Evolutionary conservation across 2,329 filamentous ascomycete genomes (phyloP).

Genomic region (Xylariomycetidae sp.): DNA sequence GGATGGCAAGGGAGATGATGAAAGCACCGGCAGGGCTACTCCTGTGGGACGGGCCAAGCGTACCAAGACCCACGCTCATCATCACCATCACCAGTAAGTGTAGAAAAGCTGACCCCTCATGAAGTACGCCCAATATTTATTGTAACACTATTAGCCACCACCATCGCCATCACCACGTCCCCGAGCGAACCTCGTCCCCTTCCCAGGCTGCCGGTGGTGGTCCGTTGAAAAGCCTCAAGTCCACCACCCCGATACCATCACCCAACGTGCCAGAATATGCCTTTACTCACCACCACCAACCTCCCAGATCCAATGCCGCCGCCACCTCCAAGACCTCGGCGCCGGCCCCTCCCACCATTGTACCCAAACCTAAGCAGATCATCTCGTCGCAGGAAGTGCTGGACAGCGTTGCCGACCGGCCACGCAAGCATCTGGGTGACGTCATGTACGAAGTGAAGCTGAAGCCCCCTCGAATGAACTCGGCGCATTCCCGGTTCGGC

Average conservation of each 20-base stretch:
- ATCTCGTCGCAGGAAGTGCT: conserved; percentile 66
- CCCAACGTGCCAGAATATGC: conserved; percentile 36
- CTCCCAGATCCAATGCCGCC: conserved; percentile 34
- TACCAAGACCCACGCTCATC: conserved; percentile 57
- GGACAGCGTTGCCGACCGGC: conserved; percentile 62
- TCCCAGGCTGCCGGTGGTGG: conserved; percentile 33
- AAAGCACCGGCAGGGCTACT: conserved; percentile 55
- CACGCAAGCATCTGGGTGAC: conserved; percentile 76
- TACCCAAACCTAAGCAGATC: conserved; percentile 57
- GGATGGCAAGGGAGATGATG: conserved; percentile 60
- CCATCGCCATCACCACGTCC: conserved; percentile 47
- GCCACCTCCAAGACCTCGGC: conserved; percentile 24
- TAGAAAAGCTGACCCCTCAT: neutral
- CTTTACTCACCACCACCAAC: conserved; percentile 45
- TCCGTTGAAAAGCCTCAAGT: conserved; percentile 46
- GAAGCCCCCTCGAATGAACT: conserved; percentile 42
- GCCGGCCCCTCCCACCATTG: conserved; percentile 33
- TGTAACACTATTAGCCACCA: conserved; percentile 22
- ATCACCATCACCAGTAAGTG: conserved; percentile 63
- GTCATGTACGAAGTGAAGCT: conserved; percentile 72
- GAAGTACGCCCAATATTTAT: conserved; percentile 15
- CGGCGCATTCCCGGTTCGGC: conserved; percentile 34
- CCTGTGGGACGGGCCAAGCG: conserved; percentile 57
- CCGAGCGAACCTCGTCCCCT: conserved; percentile 40
- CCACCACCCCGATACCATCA: conserved; percentile 37